These are phyloP conservation scores for Trametes elegans DNA, from an alignment of 768 basidiomycete genomes.

Conservation along the genomic window DNA sequence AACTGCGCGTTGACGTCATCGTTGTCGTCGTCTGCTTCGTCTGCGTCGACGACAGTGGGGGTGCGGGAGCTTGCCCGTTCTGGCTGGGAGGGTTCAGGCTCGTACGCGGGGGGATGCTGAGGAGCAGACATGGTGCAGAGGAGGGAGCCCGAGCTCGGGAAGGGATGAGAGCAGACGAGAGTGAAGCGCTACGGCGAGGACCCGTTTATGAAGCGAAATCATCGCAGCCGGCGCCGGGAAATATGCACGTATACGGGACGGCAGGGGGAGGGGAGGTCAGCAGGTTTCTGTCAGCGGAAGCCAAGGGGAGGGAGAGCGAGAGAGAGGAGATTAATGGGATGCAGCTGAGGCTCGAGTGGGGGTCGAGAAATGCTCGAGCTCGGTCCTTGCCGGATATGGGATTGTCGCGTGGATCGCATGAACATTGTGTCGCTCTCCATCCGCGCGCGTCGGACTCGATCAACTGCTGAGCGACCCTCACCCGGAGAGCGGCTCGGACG, in stretches of 20 bases:
- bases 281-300: background rate
- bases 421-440: background rate
- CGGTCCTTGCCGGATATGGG: background rate
- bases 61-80: constrained; percentile 1
- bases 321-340: background rate
- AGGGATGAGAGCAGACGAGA: too few relatives aligned
- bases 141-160: background rate
- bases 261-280: background rate
- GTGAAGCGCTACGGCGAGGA: background rate
- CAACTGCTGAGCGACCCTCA: too few relatives aligned
- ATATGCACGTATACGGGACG: background rate
- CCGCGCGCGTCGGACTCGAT: background rate
- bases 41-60: constrained; percentile 4
- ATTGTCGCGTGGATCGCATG: background rate
- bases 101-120: background rate
- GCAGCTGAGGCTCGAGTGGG: background rate
- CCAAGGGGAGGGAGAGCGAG: background rate
- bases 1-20: background rate
- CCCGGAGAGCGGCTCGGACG: too few relatives aligned
- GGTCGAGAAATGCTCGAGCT: background rate
- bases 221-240: background rate
- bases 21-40: background rate
- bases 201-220: background rate
- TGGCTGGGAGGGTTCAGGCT: background rate
- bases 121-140: background rate